A percentile compares a stretch with the other conserved stretches of the same genome.
Evolutionary conservation across 2,329 filamentous ascomycete genomes (phyloP).

Genomic region (Alternaria infectoria): DNA sequence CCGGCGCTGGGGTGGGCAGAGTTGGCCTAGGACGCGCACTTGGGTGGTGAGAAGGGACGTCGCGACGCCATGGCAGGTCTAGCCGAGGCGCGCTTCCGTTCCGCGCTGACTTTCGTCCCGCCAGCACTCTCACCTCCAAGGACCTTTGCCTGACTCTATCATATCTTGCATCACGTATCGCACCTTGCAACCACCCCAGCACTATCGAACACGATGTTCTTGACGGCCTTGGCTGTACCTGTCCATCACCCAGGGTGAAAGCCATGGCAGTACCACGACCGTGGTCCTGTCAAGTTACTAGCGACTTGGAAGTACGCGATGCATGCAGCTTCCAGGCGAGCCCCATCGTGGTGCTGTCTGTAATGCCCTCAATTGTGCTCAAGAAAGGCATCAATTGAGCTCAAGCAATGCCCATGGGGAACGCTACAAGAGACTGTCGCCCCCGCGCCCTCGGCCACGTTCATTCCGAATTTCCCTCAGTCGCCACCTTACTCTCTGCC

Average conservation of each 20-base stretch:
- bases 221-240: not conserved
- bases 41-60: not conserved
- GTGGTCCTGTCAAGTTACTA: not conserved
- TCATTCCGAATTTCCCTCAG: not conserved
- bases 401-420: not conserved
- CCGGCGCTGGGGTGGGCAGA: constrained; percentile 8
- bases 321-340: not conserved
- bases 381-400: not conserved
- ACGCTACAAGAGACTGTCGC: constrained; percentile 4
- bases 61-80: constrained; percentile 19
- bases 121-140: not conserved
- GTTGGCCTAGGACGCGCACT: not conserved
- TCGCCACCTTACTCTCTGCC: not conserved
- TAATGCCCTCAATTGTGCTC: constrained; percentile 20
- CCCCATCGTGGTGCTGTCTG: not conserved
- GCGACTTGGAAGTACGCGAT: constrained; percentile 1
- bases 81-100: constrained; percentile 17
- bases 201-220: not conserved
- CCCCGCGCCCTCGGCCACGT: not conserved
- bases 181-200: not conserved
- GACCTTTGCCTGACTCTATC: not conserved
- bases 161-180: not conserved
- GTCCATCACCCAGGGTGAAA: not conserved
- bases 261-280: not conserved
- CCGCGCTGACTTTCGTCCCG: not conserved